These are phyloP conservation scores for Lactifluus subvellereus DNA, from an alignment of 768 basidiomycete species.

Conservation along the genomic window DNA sequence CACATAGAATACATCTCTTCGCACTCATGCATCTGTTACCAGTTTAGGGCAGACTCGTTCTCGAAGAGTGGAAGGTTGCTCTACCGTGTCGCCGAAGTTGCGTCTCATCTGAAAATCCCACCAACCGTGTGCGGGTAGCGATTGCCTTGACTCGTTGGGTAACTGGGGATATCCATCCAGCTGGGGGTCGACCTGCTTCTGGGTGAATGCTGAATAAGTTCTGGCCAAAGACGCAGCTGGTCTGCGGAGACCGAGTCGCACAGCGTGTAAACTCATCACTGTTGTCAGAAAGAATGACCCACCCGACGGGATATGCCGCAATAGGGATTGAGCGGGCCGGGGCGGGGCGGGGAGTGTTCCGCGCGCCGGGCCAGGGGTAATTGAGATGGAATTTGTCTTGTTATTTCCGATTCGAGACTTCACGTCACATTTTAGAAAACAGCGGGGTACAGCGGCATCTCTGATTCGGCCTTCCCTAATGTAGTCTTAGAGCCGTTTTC, in stretches of 20 bases:
- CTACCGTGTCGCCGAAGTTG: conserved; percentile 77
- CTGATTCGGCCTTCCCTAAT: conserved; percentile 3
- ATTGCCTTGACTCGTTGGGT: conserved; percentile 60
- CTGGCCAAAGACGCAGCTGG: background rate
- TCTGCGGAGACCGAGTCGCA: conserved; percentile 18
- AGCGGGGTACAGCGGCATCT: background rate
- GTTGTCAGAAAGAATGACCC: background rate
- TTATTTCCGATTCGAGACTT: background rate
- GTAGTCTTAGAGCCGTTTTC: background rate
- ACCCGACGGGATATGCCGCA: too few relatives aligned
- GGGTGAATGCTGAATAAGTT: conserved; percentile 27
- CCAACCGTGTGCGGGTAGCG: conserved; percentile 63
- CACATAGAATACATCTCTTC: conserved; percentile 83
- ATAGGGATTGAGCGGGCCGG: background rate
- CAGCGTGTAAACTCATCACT: conserved; percentile 11
- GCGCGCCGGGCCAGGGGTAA: background rate
- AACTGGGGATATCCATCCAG: conserved; percentile 68
- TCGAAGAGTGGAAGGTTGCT: conserved; percentile 19
- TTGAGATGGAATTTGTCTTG: conserved; percentile 5
- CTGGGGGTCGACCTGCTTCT: conserved; percentile 53
- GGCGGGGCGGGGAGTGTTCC: background rate
- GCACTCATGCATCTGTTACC: conserved; percentile 62
- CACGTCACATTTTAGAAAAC: conserved; percentile 3
- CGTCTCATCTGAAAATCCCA: conserved; percentile 69
- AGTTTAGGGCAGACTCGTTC: conserved; percentile 5